Conservation (phyloP, 2,329 filamentous ascomycete genomes). For the Venturia asperata region DNA sequence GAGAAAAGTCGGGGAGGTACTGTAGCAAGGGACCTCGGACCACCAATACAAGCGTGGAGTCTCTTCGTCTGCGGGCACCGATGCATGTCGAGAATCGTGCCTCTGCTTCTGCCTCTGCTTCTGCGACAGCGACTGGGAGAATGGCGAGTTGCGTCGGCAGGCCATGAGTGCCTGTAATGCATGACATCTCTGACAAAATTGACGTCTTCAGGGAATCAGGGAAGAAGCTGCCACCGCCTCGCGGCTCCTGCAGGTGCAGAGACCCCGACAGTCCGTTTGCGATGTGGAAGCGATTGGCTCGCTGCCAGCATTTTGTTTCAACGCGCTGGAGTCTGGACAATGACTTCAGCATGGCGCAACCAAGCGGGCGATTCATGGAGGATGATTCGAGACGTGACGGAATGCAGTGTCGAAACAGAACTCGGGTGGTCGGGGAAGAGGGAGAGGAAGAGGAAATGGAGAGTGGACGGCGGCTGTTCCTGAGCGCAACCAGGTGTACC, state of each 20-base stretch:
- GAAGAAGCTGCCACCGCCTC: neutral
- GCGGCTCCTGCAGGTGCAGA: neutral
- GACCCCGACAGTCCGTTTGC: neutral
- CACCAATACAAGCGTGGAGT: no score
- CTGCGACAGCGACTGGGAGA: neutral
- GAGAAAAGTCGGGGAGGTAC: neutral
- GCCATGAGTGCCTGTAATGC: no score
- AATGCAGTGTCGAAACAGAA: constrained; percentile 8
- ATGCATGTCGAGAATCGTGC: constrained; percentile 11
- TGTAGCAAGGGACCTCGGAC: neutral
- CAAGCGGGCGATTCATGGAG: neutral
- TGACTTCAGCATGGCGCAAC: neutral
- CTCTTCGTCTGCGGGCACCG: neutral
- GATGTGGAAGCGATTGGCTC: constrained; percentile 1
- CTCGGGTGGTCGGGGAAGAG: neutral
- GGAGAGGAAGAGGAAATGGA: neutral
- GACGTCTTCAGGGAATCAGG: neutral
- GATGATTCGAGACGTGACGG: neutral
- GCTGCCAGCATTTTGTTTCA: constrained; percentile 1
- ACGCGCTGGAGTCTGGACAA: neutral
- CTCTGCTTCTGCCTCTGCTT: neutral
- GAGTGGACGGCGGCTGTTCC: neutral
- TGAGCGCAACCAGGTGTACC: neutral
- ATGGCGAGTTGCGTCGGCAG: neutral
- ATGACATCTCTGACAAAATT: no score